These are phyloP conservation scores for Pseudoturritis turrita DNA, from an alignment of 345 rosid genomes.

Conservation along the genomic window DNA sequence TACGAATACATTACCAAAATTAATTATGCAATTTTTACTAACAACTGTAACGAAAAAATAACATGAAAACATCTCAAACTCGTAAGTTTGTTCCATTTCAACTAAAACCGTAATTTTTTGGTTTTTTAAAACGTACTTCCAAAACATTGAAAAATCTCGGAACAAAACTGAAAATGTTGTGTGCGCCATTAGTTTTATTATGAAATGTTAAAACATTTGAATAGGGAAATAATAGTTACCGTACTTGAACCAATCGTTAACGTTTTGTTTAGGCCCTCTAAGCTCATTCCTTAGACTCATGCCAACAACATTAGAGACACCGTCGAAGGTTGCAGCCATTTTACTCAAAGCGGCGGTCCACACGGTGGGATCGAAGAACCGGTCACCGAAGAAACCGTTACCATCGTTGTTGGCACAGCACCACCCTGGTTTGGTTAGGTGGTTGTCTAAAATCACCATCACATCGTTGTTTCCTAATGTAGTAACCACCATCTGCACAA, in stretches of 20 bases:
- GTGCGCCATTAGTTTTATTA: no score
- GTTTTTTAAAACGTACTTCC: no score
- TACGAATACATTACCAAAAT: not conserved
- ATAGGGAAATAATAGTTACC: not conserved
- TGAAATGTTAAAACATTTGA: not conserved
- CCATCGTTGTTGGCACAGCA: constrained; percentile 73
- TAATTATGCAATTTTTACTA: not conserved
- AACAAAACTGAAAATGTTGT: no score
- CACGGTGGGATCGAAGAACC: constrained; percentile 56
- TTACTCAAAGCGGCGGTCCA: constrained; percentile 67
- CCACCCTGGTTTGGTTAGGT: constrained; percentile 92
- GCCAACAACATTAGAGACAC: constrained; percentile 65
- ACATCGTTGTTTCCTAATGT: constrained; percentile 61
- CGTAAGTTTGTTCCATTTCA: not conserved
- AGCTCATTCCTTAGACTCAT: constrained; percentile 97
- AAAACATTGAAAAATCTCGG: no score
- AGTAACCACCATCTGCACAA: constrained; percentile 68
- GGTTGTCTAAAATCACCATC: constrained; percentile 93
- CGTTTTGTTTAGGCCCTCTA: constrained; percentile 77
- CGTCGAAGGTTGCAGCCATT: constrained; percentile 67
- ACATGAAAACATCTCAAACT: not conserved
- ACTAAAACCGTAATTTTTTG: not conserved
- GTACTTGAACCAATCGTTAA: constrained; percentile 84
- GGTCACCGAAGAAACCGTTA: constrained; percentile 96
- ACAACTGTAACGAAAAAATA: not conserved